Percentiles rank a stretch among this genome's conserved stretches.
Evolutionary conservation across 2,329 filamentous ascomycete species (phyloP).

Genomic region (Venturia asperata): DNA sequence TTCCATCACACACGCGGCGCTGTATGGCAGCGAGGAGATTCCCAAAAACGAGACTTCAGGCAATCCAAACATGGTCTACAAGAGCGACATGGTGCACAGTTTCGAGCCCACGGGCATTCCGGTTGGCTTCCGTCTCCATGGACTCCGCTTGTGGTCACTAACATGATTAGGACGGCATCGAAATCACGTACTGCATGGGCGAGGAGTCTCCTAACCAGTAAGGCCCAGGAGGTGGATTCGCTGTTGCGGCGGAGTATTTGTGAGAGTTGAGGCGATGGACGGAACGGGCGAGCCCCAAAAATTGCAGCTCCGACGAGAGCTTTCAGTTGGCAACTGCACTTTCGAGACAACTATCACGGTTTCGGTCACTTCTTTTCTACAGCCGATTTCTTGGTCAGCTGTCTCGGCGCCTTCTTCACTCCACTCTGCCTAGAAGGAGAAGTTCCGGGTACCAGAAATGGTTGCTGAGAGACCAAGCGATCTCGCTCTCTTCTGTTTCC

Average conservation of each 20-base stretch:
- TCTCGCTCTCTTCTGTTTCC: too few species aligned
- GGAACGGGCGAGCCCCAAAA: not conserved
- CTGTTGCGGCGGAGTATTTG: too few species aligned
- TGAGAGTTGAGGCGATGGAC: not conserved
- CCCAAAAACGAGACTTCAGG: slow-evolving; percentile 38
- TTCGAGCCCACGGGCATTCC: slow-evolving; percentile 60
- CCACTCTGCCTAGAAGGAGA: too few species aligned
- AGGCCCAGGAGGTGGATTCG: not conserved
- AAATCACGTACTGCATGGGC: slow-evolving; percentile 54
- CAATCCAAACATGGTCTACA: slow-evolving; percentile 59
- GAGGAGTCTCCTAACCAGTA: slow-evolving; percentile 23
- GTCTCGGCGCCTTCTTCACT: too few species aligned
- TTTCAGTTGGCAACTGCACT: not conserved
- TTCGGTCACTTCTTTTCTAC: not conserved
- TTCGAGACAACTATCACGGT: not conserved
- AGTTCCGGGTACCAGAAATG: too few species aligned
- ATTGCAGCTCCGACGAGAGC: not conserved
- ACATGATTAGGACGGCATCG: slow-evolving; percentile 52
- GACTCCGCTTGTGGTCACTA: not conserved
- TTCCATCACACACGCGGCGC: slow-evolving; percentile 20
- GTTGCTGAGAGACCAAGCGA: too few species aligned
- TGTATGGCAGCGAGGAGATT: slow-evolving; percentile 24
- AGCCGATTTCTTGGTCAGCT: not conserved
- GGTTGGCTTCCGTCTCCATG: slow-evolving; percentile 28
- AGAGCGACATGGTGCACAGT: slow-evolving; percentile 56